Base-by-base conservation (phyloP, 805 yeast species). In the Peterozyma toletana region DNA sequence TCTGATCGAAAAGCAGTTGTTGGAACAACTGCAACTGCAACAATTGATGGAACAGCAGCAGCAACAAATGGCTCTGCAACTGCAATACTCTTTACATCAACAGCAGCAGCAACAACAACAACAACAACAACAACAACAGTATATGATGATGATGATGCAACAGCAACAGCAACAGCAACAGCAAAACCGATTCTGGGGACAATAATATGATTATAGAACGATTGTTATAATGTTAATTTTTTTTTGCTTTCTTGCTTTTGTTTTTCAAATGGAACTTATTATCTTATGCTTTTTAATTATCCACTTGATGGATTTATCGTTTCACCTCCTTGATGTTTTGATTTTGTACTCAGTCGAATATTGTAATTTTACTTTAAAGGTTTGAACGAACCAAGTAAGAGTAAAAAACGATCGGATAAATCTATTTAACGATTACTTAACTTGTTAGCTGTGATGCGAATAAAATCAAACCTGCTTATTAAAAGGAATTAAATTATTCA, bases 11-110 rank as follows among this genome's bases (percentile, higher is more conserved):
- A 41, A 40, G 31, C 40, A 35, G 33, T 18, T 35, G 35, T 37
- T 33, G 38, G 40, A 35, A 39, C 47, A 27, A 40, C 50, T 37
- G 41, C 37, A n/a, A 46, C 35, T 31, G 27, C 40, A 15, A 38
- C 44, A 21, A 37, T 35, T 6, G 45, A 42, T 4, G 42, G 43
- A 6, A 49, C 49, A 5, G 2, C 44, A 44, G 17, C 47, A 45
- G 34, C 53, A 35, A 43, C 49, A 39, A 18, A 33, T 37, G 42
- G 35, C 13, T 42, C 45, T 15, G 16, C 39, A 18, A 15, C 39
- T 16, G 41, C 29, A 30, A 13, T 15, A 3, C 17, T 39, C 18
- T 35, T 18, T 16, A 27, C 41, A 15, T 9, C 44, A 41, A 39
- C 37, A 38, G 31, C 43, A 33, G 34, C 44, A 39, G 35, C 44